Percentiles rank a stretch among this genome's conserved stretches.
These are phyloP conservation scores for Spathaspora sp. DNA, from an alignment of 1,139 yeast genomes.

Conservation along the genomic window DNA sequence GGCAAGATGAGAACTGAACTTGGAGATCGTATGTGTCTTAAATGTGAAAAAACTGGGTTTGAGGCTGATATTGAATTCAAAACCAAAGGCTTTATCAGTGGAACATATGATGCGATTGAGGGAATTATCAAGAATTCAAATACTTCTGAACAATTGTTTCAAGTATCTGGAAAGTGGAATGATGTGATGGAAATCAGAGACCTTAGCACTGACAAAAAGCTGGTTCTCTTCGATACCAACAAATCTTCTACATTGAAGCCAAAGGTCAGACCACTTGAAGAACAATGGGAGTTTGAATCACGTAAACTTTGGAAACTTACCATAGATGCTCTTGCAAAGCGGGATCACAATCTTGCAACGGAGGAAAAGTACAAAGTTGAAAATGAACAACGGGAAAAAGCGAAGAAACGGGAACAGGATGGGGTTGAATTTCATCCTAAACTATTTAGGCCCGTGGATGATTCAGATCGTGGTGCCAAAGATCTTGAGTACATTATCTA, in stretches of 20 bases:
- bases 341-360: constrained; percentile 83
- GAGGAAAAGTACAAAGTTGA: constrained; percentile 85
- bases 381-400: constrained; percentile 71
- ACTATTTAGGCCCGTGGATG: constrained; percentile 51
- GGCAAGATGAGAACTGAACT: constrained; percentile 88
- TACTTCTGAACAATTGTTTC: constrained; percentile 58
- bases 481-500: constrained; percentile 64
- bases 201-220: constrained; percentile 45
- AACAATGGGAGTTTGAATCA: constrained; percentile 82
- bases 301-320: constrained; percentile 82
- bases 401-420: constrained; percentile 72
- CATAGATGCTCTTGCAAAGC: constrained; percentile 66
- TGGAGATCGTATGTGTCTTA: constrained; percentile 84
- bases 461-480: constrained; percentile 21
- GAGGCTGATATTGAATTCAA: constrained; percentile 89
- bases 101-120: constrained; percentile 85
- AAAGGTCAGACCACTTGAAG: constrained; percentile 69
- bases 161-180: constrained; percentile 90
- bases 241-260: constrained; percentile 57
- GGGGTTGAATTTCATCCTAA: constrained; percentile 82
- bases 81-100: constrained; percentile 90
- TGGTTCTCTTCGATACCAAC: constrained; percentile 63
- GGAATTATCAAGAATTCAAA: constrained; percentile 62
- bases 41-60: constrained; percentile 58
- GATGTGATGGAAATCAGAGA: constrained; percentile 74